Conservation (phyloP, 2,329 filamentous ascomycete genomes). For the Chaetothyriales sp. region DNA sequence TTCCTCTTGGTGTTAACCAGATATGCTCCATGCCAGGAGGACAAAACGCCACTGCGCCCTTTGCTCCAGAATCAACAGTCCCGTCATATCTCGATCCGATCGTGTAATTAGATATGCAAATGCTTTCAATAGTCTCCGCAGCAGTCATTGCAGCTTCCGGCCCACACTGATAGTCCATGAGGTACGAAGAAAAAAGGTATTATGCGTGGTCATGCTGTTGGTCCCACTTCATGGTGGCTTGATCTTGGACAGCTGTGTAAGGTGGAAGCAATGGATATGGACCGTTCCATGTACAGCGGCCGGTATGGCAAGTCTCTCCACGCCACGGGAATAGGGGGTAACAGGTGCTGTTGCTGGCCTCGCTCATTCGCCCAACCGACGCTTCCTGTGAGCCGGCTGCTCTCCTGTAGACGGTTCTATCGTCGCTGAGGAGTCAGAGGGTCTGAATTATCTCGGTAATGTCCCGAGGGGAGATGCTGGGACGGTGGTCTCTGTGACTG, state of each 20-base stretch:
- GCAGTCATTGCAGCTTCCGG: not conserved
- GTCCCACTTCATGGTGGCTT: not conserved
- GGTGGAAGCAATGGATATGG: not conserved
- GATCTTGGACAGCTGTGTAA: not conserved
- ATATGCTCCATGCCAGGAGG: not conserved
- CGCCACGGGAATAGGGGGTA: not conserved
- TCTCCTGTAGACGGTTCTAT: constrained; percentile 1
- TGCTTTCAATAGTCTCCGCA: not conserved
- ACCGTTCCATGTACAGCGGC: not conserved
- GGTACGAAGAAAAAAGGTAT: not conserved
- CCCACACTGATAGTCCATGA: not conserved
- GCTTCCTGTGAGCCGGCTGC: not conserved
- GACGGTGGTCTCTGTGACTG: constrained; percentile 10
- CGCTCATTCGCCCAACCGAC: not conserved
- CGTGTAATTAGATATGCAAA: not conserved
- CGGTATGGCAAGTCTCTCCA: not conserved
- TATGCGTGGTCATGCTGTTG: not conserved
- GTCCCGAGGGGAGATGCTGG: constrained; percentile 14
- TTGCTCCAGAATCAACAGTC: not conserved
- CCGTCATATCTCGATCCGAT: not conserved
- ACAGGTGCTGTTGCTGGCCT: not conserved
- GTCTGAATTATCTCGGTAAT: constrained; percentile 15
- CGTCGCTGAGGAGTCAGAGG: not conserved
- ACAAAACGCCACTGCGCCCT: not conserved
- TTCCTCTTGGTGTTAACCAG: not conserved